phyloP scores from a whole-genome alignment of 2,329 filamentous ascomycete genomes.

The Neofusicoccum laricinum region DNA sequence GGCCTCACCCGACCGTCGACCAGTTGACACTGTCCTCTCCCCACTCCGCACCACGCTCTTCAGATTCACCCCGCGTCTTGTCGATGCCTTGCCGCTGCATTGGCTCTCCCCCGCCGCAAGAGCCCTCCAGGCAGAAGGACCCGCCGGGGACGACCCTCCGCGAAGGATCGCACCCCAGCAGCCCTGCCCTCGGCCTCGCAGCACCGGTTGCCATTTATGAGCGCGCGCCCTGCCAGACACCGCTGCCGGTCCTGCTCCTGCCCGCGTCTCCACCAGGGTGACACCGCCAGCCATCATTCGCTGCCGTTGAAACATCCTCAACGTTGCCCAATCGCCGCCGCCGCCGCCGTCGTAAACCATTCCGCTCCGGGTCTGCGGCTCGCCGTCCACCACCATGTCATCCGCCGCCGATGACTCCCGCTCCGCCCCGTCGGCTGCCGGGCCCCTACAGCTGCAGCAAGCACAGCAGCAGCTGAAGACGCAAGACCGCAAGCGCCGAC shows the following conservation, averaged over 20 bases:
- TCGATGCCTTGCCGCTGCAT: not conserved
- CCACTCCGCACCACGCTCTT: slow-evolving; percentile 7
- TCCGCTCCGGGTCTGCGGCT: not conserved
- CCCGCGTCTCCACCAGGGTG: not conserved
- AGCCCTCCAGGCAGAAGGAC: not conserved
- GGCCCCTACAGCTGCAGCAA: not conserved
- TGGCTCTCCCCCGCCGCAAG: not conserved
- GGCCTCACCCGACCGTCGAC: not conserved
- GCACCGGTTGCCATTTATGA: not conserved
- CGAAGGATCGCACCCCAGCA: not conserved
- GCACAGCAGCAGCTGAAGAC: not conserved
- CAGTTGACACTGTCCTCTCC: not conserved
- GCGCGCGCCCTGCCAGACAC: not conserved
- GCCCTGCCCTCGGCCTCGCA: not conserved
- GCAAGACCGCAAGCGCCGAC: not conserved
- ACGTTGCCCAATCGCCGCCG: not conserved
- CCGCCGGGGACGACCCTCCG: not conserved
- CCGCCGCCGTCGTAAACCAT: not conserved
- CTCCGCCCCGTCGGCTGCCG: not conserved
- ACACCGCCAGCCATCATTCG: not conserved
- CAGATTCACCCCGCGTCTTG: not conserved
- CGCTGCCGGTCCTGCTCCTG: not conserved
- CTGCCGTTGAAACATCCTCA: not conserved
- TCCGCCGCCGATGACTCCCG: not conserved
- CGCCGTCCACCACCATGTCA: not conserved